These are phyloP conservation scores for Tagetes patula DNA, from an alignment of 129 eudicot species.

Conservation along the genomic window DNA sequence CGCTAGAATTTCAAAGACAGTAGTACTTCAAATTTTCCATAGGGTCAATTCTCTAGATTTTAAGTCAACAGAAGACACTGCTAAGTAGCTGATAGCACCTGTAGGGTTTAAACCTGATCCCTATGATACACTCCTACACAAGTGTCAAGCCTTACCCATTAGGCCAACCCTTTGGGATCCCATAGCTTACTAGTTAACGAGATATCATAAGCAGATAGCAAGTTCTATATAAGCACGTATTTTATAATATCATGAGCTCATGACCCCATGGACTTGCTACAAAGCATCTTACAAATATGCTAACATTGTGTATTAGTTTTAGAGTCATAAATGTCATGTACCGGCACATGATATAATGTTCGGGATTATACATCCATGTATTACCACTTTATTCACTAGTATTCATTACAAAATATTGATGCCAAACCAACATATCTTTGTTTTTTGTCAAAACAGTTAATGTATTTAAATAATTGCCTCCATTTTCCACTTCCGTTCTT, in stretches of 20 bases:
- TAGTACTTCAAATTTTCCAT: neutral
- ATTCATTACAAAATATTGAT: constrained; percentile 10
- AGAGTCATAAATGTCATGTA: constrained; percentile 7
- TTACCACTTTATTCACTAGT: neutral
- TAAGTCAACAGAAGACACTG: neutral
- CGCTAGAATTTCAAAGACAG: neutral
- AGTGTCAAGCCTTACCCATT: neutral
- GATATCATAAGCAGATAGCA: neutral
- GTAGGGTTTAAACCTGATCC: neutral
- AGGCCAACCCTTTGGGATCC: neutral
- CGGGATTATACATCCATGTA: neutral
- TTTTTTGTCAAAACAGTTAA: constrained; percentile 13
- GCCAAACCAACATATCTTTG: neutral
- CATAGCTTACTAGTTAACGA: neutral
- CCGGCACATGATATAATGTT: neutral
- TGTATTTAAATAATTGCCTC: constrained; percentile 8
- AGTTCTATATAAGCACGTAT: constrained; percentile 7
- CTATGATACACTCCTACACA: neutral
- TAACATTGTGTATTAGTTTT: constrained; percentile 9
- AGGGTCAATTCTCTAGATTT: neutral
- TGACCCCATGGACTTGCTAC: neutral
- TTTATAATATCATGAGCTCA: constrained; percentile 8
- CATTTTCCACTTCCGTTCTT: neutral
- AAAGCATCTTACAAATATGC: constrained; percentile 23
- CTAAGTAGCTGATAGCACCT: neutral